phyloP scores from a whole-genome alignment of 352 stramenopile genomes.

The Phytophthora fragariaefolia region DNA sequence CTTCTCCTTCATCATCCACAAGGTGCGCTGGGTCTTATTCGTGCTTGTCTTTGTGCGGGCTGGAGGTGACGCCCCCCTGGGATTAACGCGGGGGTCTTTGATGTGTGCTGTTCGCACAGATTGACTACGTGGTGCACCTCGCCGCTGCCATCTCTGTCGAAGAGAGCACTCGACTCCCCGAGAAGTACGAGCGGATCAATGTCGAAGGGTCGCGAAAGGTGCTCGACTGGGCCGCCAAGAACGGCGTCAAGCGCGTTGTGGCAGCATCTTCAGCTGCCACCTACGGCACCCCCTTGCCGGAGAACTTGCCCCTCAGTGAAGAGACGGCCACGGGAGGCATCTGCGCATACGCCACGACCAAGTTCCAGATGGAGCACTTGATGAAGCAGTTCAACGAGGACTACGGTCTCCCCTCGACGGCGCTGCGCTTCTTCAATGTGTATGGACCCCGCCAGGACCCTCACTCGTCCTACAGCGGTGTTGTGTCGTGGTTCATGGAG shows the following conservation, averaged over 20 bases:
- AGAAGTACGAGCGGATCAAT: conserved; percentile 90
- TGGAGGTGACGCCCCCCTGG: neutral
- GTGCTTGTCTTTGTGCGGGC: neutral
- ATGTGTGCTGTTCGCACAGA: conserved; percentile 33
- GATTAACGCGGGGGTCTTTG: conserved; percentile 5
- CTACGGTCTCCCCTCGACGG: conserved; percentile 75
- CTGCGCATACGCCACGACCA: conserved; percentile 83
- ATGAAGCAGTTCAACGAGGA: conserved; percentile 77
- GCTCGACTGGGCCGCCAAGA: conserved; percentile 77
- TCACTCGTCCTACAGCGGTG: conserved; percentile 84
- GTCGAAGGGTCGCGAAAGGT: conserved; percentile 84
- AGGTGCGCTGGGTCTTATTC: conserved; percentile 40
- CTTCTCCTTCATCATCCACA: conserved; percentile 83
- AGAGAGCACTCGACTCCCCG: conserved; percentile 82
- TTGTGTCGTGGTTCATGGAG: conserved; percentile 90
- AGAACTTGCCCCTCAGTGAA: conserved; percentile 77
- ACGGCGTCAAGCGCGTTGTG: conserved; percentile 81
- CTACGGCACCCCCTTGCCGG: conserved; percentile 68
- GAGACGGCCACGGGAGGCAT: conserved; percentile 79
- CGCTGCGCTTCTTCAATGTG: conserved; percentile 88
- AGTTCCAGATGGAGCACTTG: conserved; percentile 87
- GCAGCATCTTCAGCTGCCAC: conserved; percentile 80
- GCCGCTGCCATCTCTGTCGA: conserved; percentile 87
- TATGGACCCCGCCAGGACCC: conserved; percentile 85
- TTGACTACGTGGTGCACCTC: conserved; percentile 87